Conservation (phyloP, 1,284 basidiomycete genomes). For the Sphaerobolus stellatus region DNA sequence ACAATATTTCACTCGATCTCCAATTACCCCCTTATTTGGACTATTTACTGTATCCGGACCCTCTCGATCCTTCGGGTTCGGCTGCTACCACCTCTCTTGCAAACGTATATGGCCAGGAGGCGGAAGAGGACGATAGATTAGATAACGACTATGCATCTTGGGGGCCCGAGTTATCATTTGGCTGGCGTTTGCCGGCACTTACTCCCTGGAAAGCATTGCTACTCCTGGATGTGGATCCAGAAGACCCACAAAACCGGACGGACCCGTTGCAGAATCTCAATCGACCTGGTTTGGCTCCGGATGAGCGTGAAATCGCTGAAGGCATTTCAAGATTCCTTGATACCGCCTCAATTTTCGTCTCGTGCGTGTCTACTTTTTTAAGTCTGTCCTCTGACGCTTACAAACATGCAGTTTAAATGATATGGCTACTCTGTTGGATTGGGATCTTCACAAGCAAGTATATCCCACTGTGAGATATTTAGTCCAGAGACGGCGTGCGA, state of each 20-base stretch:
- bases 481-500: conserved; percentile 86
- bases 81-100: conserved; percentile 41
- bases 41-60: conserved; percentile 58
- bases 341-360: conserved; percentile 44
- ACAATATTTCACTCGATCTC: conserved; percentile 74
- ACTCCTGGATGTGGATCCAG: conserved; percentile 57
- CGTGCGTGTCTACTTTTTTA: conserved; percentile 47
- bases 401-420: conserved; percentile 66
- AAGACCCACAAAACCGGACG: conserved; percentile 37
- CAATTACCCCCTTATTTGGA: conserved; percentile 81
- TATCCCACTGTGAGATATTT: conserved; percentile 88
- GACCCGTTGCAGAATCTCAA: conserved; percentile 62
- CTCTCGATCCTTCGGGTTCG: conserved; percentile 11
- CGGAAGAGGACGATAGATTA: conserved; percentile 48
- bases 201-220: conserved; percentile 93
- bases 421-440: conserved; percentile 80
- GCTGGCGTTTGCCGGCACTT: conserved; percentile 70
- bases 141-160: conserved; percentile 45
- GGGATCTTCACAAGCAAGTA: conserved; percentile 83
- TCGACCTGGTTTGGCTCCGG: conserved; percentile 58
- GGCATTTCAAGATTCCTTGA: conserved; percentile 68
- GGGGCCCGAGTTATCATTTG: conserved; percentile 67
- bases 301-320: conserved; percentile 67
- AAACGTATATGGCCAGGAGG: conserved; percentile 27
- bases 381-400: background rate